phyloP scores from a whole-genome alignment of 2,329 filamentous ascomycete genomes.

The Nothopassalora personata region DNA sequence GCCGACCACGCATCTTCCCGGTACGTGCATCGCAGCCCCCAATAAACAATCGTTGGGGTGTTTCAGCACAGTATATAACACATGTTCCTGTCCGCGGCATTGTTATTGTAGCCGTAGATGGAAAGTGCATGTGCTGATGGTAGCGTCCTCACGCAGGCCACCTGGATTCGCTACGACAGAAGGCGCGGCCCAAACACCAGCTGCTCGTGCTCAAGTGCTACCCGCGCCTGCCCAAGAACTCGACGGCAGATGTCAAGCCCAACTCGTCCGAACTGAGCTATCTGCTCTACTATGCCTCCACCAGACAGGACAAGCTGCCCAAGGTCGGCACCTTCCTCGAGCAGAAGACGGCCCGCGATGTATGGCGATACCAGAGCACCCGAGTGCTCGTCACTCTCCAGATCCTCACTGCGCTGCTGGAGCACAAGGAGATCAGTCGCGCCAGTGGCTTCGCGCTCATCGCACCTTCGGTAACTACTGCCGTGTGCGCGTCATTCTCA shows the following conservation, averaged over 20 bases:
- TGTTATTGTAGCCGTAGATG: not conserved
- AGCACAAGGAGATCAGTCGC: slow-evolving; percentile 61
- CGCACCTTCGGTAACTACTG: slow-evolving; percentile 46
- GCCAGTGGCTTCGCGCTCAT: slow-evolving; percentile 84
- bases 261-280: slow-evolving; percentile 97
- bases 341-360: slow-evolving; percentile 86
- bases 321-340: slow-evolving; percentile 94
- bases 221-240: slow-evolving; percentile 80
- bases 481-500: not conserved
- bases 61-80: not conserved
- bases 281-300: slow-evolving; percentile 92
- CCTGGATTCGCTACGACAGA: slow-evolving; percentile 42
- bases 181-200: slow-evolving; percentile 87
- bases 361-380: slow-evolving; percentile 84
- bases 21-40: not conserved
- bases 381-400: slow-evolving; percentile 84
- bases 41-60: not conserved
- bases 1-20: slow-evolving; percentile 25
- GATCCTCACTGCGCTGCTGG: slow-evolving; percentile 84
- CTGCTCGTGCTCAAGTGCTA: slow-evolving; percentile 95
- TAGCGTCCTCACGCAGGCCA: slow-evolving; percentile 10
- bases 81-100: no score
- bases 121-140: not conserved
- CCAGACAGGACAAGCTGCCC: slow-evolving; percentile 87
- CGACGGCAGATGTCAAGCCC: slow-evolving; percentile 81